Percentiles rank a stretch among this genome's conserved stretches.
These are phyloP conservation scores for Alliaria petiolata DNA, from an alignment of 345 rosid genomes.

Conservation along the genomic window DNA sequence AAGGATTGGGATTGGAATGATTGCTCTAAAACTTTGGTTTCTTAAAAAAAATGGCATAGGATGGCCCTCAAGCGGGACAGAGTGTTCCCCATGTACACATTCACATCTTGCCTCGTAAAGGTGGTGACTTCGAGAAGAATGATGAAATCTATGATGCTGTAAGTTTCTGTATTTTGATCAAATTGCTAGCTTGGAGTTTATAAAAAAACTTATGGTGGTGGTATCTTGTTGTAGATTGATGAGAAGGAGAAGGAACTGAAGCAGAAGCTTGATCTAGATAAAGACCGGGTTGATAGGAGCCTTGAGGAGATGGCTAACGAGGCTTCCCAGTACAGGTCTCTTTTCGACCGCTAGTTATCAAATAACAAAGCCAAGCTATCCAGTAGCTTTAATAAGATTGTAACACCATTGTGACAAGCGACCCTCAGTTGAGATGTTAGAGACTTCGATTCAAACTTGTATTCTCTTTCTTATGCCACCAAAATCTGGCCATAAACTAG, in stretches of 20 bases:
- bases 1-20: background rate
- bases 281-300: conserved; percentile 71
- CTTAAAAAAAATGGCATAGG: conserved; percentile 38
- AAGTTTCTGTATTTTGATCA: conserved; percentile 28
- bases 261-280: conserved; percentile 71
- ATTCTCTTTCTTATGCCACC: background rate
- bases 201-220: background rate
- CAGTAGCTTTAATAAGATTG: conserved; percentile 9
- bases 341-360: conserved; percentile 33
- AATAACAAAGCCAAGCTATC: background rate
- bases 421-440: background rate
- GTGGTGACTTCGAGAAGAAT: conserved; percentile 82
- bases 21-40: background rate
- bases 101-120: conserved; percentile 80
- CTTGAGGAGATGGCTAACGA: conserved; percentile 74
- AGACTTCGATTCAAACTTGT: background rate
- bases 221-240: conserved; percentile 47
- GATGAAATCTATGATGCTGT: conserved; percentile 90
- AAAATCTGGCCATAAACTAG: background rate
- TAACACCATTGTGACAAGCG: background rate
- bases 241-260: conserved; percentile 68
- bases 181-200: background rate
- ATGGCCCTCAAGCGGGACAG: conserved; percentile 95
- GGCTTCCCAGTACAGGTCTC: conserved; percentile 59
- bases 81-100: conserved; percentile 90